These are phyloP conservation scores for Solanum habrochaites DNA, from an alignment of 257 asterid genomes.

Conservation along the genomic window DNA sequence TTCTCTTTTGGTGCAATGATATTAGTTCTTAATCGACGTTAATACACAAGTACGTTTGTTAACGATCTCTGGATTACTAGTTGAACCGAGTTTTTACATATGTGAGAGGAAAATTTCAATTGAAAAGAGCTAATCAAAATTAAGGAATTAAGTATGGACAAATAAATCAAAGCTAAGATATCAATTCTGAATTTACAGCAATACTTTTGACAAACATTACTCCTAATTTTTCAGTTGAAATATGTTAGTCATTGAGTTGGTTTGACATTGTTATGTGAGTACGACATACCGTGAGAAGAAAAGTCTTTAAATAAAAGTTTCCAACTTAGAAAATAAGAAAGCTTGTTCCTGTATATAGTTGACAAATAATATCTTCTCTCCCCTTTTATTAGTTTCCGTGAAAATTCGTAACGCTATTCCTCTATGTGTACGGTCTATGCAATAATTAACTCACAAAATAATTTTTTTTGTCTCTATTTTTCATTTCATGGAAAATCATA, in stretches of 20 bases:
- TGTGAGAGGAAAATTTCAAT: background rate
- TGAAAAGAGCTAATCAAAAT: background rate
- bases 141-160: background rate
- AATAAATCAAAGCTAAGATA: background rate
- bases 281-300: background rate
- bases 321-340: background rate
- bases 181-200: background rate
- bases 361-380: background rate
- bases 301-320: background rate
- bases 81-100: background rate
- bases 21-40: background rate
- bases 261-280: background rate
- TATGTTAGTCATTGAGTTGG: background rate
- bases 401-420: too few relatives aligned
- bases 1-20: background rate
- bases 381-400: background rate
- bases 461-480: background rate
- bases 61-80: background rate
- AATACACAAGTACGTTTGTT: fast-evolving
- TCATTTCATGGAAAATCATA: too few relatives aligned
- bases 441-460: too few relatives aligned
- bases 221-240: background rate
- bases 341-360: background rate
- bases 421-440: background rate
- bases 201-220: background rate